Conservation (phyloP, 306 rosid genomes). For the Macrotyloma uniflorum region DNA sequence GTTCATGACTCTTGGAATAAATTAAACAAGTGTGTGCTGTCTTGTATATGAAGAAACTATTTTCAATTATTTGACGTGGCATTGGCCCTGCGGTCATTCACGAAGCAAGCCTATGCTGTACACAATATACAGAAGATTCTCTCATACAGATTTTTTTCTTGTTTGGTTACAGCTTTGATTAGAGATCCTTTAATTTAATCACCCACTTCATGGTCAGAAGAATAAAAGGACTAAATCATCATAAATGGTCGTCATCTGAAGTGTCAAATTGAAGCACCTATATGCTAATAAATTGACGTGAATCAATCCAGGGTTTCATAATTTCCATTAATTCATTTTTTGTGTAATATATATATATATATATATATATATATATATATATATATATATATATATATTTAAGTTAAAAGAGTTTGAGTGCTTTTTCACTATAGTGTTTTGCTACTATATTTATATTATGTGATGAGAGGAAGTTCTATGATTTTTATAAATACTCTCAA, state of each 20-base stretch:
- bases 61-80: conserved; percentile 5
- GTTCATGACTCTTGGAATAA: conserved; percentile 56
- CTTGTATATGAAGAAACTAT: conserved; percentile 43
- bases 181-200: conserved; percentile 3
- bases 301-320: background rate
- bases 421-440: background rate
- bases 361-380: too few relatives aligned
- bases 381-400: too few relatives aligned
- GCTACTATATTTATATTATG: background rate
- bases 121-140: conserved; percentile 14
- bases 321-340: background rate
- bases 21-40: conserved; percentile 35
- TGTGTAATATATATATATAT: background rate
- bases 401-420: background rate
- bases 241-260: background rate
- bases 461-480: background rate
- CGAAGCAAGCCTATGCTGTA: background rate
- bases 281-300: background rate
- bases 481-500: too few relatives aligned
- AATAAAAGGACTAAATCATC: conserved; percentile 22
- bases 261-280: background rate
- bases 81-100: conserved; percentile 15
- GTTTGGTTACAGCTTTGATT: background rate
- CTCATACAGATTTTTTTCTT: conserved; percentile 12
- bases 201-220: conserved; percentile 7